These are phyloP conservation scores for Pyrenochaeta sp. DNA, from an alignment of 2,329 filamentous ascomycete species.

Conservation along the genomic window DNA sequence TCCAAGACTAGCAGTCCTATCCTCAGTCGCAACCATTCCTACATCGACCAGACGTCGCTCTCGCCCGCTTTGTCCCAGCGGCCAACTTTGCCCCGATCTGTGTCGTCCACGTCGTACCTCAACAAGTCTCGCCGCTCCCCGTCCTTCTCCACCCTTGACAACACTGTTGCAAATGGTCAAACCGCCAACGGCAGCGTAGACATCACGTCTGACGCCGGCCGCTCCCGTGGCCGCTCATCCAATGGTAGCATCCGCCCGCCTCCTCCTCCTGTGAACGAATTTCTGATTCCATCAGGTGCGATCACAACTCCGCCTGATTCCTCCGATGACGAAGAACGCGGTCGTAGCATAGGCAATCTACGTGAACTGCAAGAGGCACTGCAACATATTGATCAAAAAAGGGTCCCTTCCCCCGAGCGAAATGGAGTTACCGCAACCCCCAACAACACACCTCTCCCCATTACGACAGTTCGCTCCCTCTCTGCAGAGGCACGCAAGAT, in stretches of 20 bases:
- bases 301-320: conserved; percentile 94
- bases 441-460: conserved; percentile 25
- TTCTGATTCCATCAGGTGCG: conserved; percentile 80
- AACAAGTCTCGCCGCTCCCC: conserved; percentile 69
- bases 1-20: conserved; percentile 63
- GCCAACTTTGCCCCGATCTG: conserved; percentile 62
- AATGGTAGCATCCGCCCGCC: conserved; percentile 79
- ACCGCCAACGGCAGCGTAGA: conserved; percentile 31
- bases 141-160: conserved; percentile 51
- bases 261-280: conserved; percentile 80
- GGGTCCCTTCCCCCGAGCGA: conserved; percentile 65
- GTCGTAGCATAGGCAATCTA: conserved; percentile 54
- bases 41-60: conserved; percentile 51
- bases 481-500: conserved; percentile 67
- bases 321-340: conserved; percentile 84
- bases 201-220: conserved; percentile 26
- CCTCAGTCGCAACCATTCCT: conserved; percentile 61
- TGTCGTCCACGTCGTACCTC: conserved; percentile 68
- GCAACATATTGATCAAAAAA: conserved; percentile 75
- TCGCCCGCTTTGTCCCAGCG: conserved; percentile 48
- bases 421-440: conserved; percentile 27
- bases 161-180: conserved; percentile 41
- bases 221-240: conserved; percentile 42
- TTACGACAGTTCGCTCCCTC: conserved; percentile 47
- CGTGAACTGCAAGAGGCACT: conserved; percentile 83